phyloP scores from a whole-genome alignment of 2,329 filamentous ascomycete genomes.

The Cladophialophora psammophila region DNA sequence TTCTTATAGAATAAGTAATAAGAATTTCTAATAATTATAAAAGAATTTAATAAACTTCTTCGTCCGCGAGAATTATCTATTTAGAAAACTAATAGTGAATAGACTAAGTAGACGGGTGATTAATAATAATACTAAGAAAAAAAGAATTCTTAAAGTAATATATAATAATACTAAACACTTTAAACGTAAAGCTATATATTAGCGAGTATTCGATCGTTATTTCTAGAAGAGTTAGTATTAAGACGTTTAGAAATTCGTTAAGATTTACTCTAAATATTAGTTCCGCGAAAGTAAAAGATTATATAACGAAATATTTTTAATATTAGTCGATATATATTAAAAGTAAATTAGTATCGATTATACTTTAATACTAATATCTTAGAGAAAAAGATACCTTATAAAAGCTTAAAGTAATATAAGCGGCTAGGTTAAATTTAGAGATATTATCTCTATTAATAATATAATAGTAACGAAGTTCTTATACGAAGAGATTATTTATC shows the following conservation, averaged over 20 bases:
- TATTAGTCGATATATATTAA: background rate
- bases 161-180: background rate
- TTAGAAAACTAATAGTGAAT: too few relatives aligned
- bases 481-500: slow-evolving; percentile 5
- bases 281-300: slow-evolving; percentile 2
- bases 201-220: too few relatives aligned
- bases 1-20: too few relatives aligned
- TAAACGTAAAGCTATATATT: too few relatives aligned
- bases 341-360: background rate
- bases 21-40: too few relatives aligned
- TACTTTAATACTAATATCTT: background rate
- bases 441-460: background rate
- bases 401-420: slow-evolving; percentile 1
- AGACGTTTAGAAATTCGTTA: background rate
- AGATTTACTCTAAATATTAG: background rate
- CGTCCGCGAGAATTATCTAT: too few relatives aligned
- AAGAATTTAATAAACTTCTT: too few relatives aligned
- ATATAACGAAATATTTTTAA: background rate
- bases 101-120: too few relatives aligned
- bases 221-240: background rate
- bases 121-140: too few relatives aligned
- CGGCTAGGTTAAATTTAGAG: background rate
- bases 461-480: slow-evolving; percentile 2
- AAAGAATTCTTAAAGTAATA: background rate
- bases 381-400: background rate